Base-by-base conservation (phyloP, 2,329 filamentous ascomycete species). In the Ophiocordyceps australis region DNA sequence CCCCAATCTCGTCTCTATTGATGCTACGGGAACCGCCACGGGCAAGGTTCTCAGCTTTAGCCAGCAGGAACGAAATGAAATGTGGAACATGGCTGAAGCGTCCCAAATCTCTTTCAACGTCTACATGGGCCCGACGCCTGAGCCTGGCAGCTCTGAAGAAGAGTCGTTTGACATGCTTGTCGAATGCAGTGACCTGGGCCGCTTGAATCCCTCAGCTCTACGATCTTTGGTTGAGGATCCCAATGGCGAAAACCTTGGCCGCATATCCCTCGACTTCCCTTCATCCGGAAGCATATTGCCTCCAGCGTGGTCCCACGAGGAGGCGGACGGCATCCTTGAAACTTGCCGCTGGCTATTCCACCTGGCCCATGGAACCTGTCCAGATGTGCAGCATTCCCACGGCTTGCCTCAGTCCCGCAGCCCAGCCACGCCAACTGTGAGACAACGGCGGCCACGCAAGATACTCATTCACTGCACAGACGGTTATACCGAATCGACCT, bases 391-490 rank as follows among this genome's bases (percentile, higher is more conserved):
- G n/a, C n/a, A n/a, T n/a, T n/a, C n/a, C n/a, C n/a, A n/a, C n/a
- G n/a, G n/a, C n/a, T n/a, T n/a, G n/a, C n/a, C n/a, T n/a, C n/a
- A n/a, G n/a, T n/a, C n/a, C n/a, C n/a, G n/a, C n/a, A n/a, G n/a
- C n/a, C n/a, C n/a, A n/a, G n/a, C n/a, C n/a, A n/a, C n/a, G n/a
- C 25, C 18, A 30, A 33, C 7, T 31, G 34, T 28, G 42, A 31
- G 28, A 14, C 30, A 14, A 22, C 22, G 9, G 14, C 50, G 52
- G 18, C 58, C 70, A 28, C 59, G 71, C 34, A 83, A 73, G 42
- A 70, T 95, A 18, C 65, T 95, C 17, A 79, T 98, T 21, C 86
- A 95, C 49, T 95, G 89, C 47, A 74, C 76, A 3, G 89, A 98
- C 47, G 89, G 89, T 12, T 98, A 98, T 42, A 98, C 89, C 0